Percentiles rank a stretch among this genome's conserved stretches.
Evolutionary conservation across 202 grass and related monocot genomes (phyloP).

Genomic region (Setaria italica): DNA sequence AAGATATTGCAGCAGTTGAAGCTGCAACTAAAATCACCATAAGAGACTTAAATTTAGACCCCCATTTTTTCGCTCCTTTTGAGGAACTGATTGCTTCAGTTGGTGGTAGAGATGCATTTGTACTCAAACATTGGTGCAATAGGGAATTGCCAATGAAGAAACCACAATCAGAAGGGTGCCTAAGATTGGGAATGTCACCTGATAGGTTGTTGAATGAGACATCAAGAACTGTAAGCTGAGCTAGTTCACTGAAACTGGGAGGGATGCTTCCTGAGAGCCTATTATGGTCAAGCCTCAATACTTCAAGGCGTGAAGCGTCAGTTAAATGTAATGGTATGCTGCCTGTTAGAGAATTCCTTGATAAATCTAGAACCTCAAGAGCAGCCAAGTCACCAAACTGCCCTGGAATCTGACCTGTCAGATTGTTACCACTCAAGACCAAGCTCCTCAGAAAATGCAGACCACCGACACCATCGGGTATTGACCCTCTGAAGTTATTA

Average conservation of each 20-base stretch:
- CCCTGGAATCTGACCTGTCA: slow-evolving; percentile 52
- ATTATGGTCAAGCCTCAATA: slow-evolving; percentile 63
- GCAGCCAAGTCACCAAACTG: slow-evolving; percentile 49
- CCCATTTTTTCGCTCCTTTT: slow-evolving; percentile 26
- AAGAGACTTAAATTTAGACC: slow-evolving; percentile 48
- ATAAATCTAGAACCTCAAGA: slow-evolving; percentile 59
- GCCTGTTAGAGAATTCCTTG: slow-evolving; percentile 56
- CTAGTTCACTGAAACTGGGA: slow-evolving; percentile 49
- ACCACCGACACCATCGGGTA: slow-evolving; percentile 31
- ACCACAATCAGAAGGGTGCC: slow-evolving; percentile 49
- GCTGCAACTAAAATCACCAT: slow-evolving; percentile 42
- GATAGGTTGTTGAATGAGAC: slow-evolving; percentile 77
- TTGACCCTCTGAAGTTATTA: slow-evolving; percentile 51
- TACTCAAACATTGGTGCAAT: slow-evolving; percentile 46
- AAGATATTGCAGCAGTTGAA: slow-evolving; percentile 44
- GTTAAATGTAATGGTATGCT: slow-evolving; percentile 51
- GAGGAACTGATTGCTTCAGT: slow-evolving; percentile 7
- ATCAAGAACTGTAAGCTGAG: slow-evolving; percentile 49
- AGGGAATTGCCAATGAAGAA: slow-evolving; percentile 62
- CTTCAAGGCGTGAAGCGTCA: slow-evolving; percentile 46
- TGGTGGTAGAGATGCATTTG: slow-evolving; percentile 39
- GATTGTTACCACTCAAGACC: slow-evolving; percentile 56
- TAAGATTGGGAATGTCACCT: slow-evolving; percentile 64
- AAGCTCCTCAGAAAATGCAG: slow-evolving; percentile 56
- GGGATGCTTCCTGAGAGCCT: slow-evolving; percentile 65